Percentiles rank a stretch among this genome's conserved stretches.
These are phyloP conservation scores for Mortierella alpina DNA, from an alignment of 192 early-diverging fungal species.

Conservation along the genomic window DNA sequence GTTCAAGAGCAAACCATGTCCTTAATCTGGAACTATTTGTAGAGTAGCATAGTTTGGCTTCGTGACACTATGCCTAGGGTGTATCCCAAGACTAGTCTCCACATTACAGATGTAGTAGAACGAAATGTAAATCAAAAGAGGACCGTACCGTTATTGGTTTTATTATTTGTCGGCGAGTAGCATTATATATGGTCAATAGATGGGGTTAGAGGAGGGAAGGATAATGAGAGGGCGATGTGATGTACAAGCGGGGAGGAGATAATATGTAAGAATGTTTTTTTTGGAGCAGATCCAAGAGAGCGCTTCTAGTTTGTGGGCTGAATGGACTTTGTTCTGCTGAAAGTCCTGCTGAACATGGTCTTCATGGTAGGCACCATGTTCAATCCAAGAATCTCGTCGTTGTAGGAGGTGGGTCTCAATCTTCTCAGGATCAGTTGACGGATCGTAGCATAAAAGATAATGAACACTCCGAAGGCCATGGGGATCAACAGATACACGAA, in stretches of 20 bases:
- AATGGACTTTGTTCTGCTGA: conserved; percentile 38
- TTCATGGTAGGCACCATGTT: conserved; percentile 62
- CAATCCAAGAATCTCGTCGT: conserved; percentile 84
- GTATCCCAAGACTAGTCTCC: too few relatives aligned
- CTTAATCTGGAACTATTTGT: too few relatives aligned
- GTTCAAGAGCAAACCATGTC: too few relatives aligned
- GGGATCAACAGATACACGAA: conserved; percentile 86
- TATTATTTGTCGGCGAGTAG: too few relatives aligned
- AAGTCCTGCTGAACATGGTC: conserved; percentile 47
- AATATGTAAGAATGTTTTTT: neutral
- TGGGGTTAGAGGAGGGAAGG: too few relatives aligned
- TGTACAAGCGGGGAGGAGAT: conserved; percentile 4
- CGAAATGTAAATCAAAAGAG: too few relatives aligned
- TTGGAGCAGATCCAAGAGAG: neutral
- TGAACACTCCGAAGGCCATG: conserved; percentile 82
- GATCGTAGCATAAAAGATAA: conserved; percentile 79
- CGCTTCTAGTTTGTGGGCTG: conserved; percentile 9
- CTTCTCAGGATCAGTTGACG: conserved; percentile 72
- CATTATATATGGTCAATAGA: too few relatives aligned
- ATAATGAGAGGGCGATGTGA: neutral
- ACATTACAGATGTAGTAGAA: too few relatives aligned
- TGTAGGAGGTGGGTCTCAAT: conserved; percentile 72
- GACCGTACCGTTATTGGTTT: too few relatives aligned
- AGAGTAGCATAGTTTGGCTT: too few relatives aligned
- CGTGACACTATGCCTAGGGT: too few relatives aligned